These are phyloP conservation scores for Setaria italica DNA, from an alignment of 202 grass and related monocot species.

Conservation along the genomic window DNA sequence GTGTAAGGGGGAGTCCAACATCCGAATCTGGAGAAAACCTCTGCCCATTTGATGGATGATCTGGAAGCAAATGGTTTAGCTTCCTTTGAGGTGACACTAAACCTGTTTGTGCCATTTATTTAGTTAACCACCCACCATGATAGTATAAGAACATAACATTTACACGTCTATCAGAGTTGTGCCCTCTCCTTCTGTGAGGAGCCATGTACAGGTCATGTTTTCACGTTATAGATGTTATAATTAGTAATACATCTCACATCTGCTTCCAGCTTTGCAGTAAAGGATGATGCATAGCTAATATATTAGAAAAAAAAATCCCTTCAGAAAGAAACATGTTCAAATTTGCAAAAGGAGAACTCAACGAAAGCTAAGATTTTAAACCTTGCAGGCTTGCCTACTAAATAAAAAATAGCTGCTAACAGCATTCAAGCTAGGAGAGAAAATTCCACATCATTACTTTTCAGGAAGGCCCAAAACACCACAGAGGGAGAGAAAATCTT, in stretches of 20 bases:
- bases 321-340: background rate
- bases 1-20: constrained; percentile 63
- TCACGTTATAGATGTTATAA: background rate
- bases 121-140: constrained; percentile 26
- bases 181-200: background rate
- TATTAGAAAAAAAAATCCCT: no score
- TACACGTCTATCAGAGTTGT: constrained; percentile 7
- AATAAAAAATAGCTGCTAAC: constrained; percentile 10
- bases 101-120: constrained; percentile 59
- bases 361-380: background rate
- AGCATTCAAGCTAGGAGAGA: constrained; percentile 12
- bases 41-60: constrained; percentile 57
- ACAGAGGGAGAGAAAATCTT: background rate
- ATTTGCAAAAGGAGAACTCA: constrained; percentile 32
- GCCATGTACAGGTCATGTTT: constrained; percentile 24
- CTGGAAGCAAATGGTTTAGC: constrained; percentile 56
- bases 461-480: background rate
- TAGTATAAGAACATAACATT: constrained; percentile 30
- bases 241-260: background rate
- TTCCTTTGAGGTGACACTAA: constrained; percentile 66
- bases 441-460: background rate
- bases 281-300: background rate
- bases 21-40: constrained; percentile 65
- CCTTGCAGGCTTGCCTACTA: background rate
- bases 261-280: constrained; percentile 2